Evolutionary conservation across 768 basidiomycete species (phyloP), one percentile per base, ranked within the genome.

Genomic region (Collybia sordida): DNA sequence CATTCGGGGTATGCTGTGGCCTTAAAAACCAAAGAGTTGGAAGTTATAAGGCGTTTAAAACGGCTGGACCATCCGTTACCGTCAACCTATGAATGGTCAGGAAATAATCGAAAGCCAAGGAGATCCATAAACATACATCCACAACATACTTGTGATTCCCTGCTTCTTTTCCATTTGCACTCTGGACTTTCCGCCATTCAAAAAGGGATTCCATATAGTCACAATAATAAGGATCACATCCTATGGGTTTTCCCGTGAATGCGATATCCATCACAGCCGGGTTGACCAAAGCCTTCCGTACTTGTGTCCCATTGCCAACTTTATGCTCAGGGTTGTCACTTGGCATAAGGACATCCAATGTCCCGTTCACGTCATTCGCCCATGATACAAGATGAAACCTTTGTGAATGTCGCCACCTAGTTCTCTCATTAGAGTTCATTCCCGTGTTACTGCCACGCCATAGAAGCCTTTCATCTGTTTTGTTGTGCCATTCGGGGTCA

Each of bases 361-460:
- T 72, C 3, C 51, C 74, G 59, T 52, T 65, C 40, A 71, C 45
- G 4, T 68, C 54, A 14, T 66, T 75, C 7, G 72, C 56, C 17
- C 69, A 58, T 15, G 67, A 66, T 43, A 82, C 67, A 3, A 83
- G 62, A 11, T 71, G 61, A 5, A 68, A 59, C 2, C 83, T 66
- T 46, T 85, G 84, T 19, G 71, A 59, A 36, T 71, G 53, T 50
- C 56, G 51, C 83, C 83, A 85, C 6, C 62, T 60, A 18, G 72
- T 67, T 0, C 48, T 36, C 3, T 62, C 56, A 22, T 64, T 56
- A 18, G 73, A 67, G 27, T 58, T 59, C 38, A 79, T 82, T n/a
- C 88, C 88, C 0, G 85, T 86, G 25, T 80, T 87, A 31, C 76
- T 80, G 0, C 88, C 88, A 42, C 87, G 72, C 88, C 88, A 90